phyloP scores from a whole-genome alignment of 2,329 filamentous ascomycete genomes.

The Pseudocercospora eumusae region DNA sequence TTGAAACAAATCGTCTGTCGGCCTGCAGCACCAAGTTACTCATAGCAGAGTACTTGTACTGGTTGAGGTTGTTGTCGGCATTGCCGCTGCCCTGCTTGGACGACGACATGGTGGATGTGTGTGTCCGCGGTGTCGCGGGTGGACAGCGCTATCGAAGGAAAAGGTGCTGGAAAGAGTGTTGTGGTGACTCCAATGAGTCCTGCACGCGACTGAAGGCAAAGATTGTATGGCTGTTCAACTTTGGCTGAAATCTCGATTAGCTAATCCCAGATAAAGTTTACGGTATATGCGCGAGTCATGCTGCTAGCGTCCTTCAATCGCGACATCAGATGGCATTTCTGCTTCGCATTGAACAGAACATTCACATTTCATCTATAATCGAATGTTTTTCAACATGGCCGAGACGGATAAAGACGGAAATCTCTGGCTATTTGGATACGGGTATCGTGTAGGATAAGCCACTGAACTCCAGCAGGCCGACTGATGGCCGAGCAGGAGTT shows the following conservation, averaged over 20 bases:
- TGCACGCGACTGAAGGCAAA: conserved; percentile 12
- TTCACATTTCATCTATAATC: not conserved
- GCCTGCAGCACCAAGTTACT: conserved; percentile 99
- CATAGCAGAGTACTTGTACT: conserved; percentile 57
- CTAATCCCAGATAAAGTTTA: not conserved
- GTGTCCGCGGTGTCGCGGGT: conserved; percentile 7
- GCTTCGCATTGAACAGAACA: no score
- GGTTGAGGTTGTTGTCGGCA: conserved; percentile 40
- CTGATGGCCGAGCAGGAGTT: conserved; percentile 60
- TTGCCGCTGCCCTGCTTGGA: conserved; percentile 36
- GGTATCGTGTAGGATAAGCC: conserved; percentile 56
- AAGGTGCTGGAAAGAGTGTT: conserved; percentile 4
- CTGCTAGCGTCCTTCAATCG: not conserved
- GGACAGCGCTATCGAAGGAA: not conserved
- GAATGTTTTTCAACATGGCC: conserved; percentile 12
- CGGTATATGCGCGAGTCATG: not conserved
- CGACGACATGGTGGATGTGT: conserved; percentile 34
- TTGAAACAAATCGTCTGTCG: conserved; percentile 91
- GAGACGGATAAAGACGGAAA: conserved; percentile 43
- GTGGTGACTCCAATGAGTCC: conserved; percentile 4
- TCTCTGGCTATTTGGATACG: conserved; percentile 97
- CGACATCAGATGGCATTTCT: conserved; percentile 1
- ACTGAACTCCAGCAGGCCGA: conserved; percentile 5
- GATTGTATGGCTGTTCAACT: not conserved
- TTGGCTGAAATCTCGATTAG: not conserved